A percentile compares a stretch with the other conserved stretches of the same genome.
Conservation (phyloP, 2,329 filamentous ascomycete species). For the Phialemonium atrogriseum region DNA sequence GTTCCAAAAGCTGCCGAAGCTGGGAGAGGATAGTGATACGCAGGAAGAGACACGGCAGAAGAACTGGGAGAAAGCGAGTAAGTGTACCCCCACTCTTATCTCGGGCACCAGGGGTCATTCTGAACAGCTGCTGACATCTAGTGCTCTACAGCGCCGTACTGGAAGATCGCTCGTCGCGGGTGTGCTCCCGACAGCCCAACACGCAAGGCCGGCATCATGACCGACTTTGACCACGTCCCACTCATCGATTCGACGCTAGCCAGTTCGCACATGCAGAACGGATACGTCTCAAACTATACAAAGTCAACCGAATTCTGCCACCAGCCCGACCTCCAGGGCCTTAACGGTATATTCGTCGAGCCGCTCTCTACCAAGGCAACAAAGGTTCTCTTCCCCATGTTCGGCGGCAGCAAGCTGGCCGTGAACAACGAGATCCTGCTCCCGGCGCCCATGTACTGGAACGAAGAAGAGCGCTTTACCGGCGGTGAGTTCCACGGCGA, state of each 20-base stretch:
- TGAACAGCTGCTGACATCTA: conserved; percentile 8
- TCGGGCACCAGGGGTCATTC: conserved; percentile 1
- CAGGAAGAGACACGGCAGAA: conserved; percentile 28
- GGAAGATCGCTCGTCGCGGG: conserved; percentile 48
- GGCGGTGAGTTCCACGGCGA: conserved; percentile 45
- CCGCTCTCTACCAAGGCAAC: conserved; percentile 49
- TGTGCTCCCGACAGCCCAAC: conserved; percentile 57
- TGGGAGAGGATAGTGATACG: conserved; percentile 25
- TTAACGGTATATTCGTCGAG: conserved; percentile 58
- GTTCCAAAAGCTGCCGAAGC: conserved; percentile 33
- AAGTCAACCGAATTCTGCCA: conserved; percentile 55
- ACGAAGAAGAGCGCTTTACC: conserved; percentile 52
- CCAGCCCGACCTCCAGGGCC: conserved; percentile 52
- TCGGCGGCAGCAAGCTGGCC: conserved; percentile 59
- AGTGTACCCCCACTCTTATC: background rate
- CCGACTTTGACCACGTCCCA: conserved; percentile 35
- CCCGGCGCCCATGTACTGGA: conserved; percentile 62
- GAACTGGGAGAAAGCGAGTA: conserved; percentile 43
- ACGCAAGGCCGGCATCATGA: conserved; percentile 34
- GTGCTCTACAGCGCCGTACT: conserved; percentile 36
- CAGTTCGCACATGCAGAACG: conserved; percentile 41
- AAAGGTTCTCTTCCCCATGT: conserved; percentile 53
- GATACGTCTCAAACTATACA: conserved; percentile 55
- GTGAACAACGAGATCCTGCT: conserved; percentile 65
- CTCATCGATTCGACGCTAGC: conserved; percentile 36